A percentile compares a stretch with the other conserved stretches of the same genome.
phyloP scores from a whole-genome alignment of 2,329 filamentous ascomycete species.

The Diaporthe ampelina region DNA sequence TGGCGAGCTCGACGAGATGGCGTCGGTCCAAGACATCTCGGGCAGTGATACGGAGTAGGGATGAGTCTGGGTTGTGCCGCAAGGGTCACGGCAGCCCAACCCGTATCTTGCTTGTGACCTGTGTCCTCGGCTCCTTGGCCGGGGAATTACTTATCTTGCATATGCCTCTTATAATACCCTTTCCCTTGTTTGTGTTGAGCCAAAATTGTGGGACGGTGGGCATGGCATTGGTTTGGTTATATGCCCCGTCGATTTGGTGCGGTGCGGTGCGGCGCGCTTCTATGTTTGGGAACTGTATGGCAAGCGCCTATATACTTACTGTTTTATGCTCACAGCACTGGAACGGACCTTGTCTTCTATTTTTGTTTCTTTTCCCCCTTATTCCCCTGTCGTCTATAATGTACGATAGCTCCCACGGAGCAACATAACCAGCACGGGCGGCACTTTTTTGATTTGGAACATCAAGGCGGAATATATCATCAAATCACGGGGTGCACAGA shows the following conservation, averaged over 20 bases:
- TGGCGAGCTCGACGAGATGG: conserved; percentile 56
- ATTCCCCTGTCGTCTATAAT: conserved; percentile 21
- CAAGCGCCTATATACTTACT: conserved; percentile 40
- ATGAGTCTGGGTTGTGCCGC: conserved; percentile 36
- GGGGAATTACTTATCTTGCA: conserved; percentile 22
- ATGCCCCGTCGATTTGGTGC: conserved; percentile 3
- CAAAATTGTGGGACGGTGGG: conserved; percentile 22
- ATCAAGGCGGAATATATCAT: conserved; percentile 26
- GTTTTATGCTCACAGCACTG: conserved; percentile 15
- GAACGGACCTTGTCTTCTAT: not conserved
- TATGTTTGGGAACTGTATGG: conserved; percentile 28
- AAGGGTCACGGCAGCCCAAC: not conserved
- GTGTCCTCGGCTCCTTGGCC: not conserved
- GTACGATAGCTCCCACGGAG: conserved; percentile 29
- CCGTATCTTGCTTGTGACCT: not conserved
- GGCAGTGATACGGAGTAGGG: conserved; percentile 55
- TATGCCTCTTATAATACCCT: conserved; percentile 39
- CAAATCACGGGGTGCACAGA: not conserved
- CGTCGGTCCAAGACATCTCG: conserved; percentile 46
- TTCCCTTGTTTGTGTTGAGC: conserved; percentile 7
- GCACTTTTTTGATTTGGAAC: conserved; percentile 5
- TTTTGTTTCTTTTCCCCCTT: not conserved
- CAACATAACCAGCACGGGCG: conserved; percentile 16
- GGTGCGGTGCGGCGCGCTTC: conserved; percentile 13
- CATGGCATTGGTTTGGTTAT: not conserved